Evolutionary conservation across 371 early-diverging fungal species (phyloP), one percentile per base, ranked within the genome.

Genomic region (Circinella minor): DNA sequence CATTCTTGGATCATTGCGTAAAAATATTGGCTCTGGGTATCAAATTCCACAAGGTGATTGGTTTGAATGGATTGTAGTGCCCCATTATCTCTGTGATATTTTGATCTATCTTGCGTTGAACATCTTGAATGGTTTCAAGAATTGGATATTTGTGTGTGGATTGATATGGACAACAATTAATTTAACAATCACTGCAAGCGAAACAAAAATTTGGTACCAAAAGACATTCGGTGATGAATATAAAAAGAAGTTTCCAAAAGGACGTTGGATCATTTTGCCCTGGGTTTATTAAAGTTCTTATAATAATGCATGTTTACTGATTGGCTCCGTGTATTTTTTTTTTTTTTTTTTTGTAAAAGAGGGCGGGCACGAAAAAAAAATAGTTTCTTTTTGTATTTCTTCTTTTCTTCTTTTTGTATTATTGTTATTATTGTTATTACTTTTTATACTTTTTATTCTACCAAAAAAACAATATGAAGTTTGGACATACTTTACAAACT

Each of bases 401-500:
- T 59, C 54, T 61, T 60, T 47, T 63, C n/a, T 46, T 55, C 59
- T 55, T 61, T 67, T 65, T 62, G 37, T 68, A 46, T 51, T 15
- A 34, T 66, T 65, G 60, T 66, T 67, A 15, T 37, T 61, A 34
- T 49, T 20, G 37, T 51, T 38, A 61, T 51, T 66, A 39, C 61
- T 67, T 65, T 65, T 15, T 51, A 43, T 15, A 4, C 51, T 17
- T n/a, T n/a, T 51, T 7, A 4, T 51, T 51, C 15, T 51, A 17
- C 8, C n/a, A 43, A 43, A 13, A n/a, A 7, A 34, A n/a, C 65
- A 61, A 47, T 49, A 98, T 98, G 98, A 95, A 95, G 88, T 98
- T 96, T 82, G 95, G 94, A 37, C 89, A 92, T 70, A 93, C 94
- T 71, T 82, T 97, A 37, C 81, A 85, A 68, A 88, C 88, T 18